These are phyloP conservation scores for Haplosporangium sp. DNA, from an alignment of 371 early-diverging fungal species.

Conservation along the genomic window DNA sequence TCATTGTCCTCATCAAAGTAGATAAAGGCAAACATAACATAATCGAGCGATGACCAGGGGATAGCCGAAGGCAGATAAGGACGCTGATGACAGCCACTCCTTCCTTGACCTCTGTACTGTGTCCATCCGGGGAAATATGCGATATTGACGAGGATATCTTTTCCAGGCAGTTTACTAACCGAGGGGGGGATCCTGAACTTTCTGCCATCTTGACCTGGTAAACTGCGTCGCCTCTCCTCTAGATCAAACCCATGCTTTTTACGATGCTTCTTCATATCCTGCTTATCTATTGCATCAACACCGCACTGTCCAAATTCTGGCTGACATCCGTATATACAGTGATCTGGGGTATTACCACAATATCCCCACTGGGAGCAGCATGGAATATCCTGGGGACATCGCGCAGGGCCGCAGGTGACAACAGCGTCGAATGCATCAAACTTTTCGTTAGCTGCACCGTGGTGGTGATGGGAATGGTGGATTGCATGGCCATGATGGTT, in stretches of 20 bases:
- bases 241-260: conserved; percentile 18
- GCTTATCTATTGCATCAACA: background rate
- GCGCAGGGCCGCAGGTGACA: conserved; percentile 7
- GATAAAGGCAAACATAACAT: conserved; percentile 49
- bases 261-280: background rate
- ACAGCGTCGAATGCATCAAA: background rate
- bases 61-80: conserved; percentile 37
- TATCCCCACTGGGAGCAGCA: conserved; percentile 44
- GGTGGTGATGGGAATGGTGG: background rate
- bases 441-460: background rate
- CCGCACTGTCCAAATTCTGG: conserved; percentile 22
- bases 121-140: conserved; percentile 48
- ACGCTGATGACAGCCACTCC: conserved; percentile 30
- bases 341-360: conserved; percentile 20
- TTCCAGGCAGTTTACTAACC: conserved; percentile 13
- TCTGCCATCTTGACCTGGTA: conserved; percentile 11
- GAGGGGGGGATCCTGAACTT: conserved; percentile 21
- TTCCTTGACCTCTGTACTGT: conserved; percentile 33
- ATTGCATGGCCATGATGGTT: background rate
- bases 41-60: conserved; percentile 46
- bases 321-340: conserved; percentile 34
- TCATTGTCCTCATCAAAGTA: conserved; percentile 35
- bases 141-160: conserved; percentile 27
- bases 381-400: conserved; percentile 22
- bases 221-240: conserved; percentile 2